Evolutionary conservation across 371 early-diverging fungal species (phyloP), one percentile per base, ranked within the genome.

Genomic region (Mortierella sp.): DNA sequence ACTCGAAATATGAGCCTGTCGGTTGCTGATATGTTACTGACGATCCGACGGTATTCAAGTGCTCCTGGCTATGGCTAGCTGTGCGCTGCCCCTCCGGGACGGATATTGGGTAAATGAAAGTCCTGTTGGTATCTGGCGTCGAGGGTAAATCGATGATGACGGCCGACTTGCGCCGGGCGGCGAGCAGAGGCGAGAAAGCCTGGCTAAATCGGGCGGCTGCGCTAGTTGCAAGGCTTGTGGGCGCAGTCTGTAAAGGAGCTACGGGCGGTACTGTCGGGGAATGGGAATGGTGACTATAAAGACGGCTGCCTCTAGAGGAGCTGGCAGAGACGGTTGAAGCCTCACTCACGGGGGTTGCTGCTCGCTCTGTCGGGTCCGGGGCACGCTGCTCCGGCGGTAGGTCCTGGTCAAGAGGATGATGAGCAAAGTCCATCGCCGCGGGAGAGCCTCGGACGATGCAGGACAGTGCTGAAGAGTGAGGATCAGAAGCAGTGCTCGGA

Each of bases 171-270:
- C 74, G 74, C 19, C 74, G 45, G 44, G 55, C 14, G n/a, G 74
- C 54, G 14, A 74, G 63, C 16, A 74, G 37, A 27, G 74, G 74
- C 8, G 74, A 74, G 44, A 74, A 74, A 2, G 74, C 74, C 48
- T 67, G 68, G 29, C 64, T 68, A 37, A 67, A 60, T 7, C 74
- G 63, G 21, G 67, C 63, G 16, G 56, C 73, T 9, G 73, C 73
- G 14, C 54, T 63, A 12, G 67, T 58, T 2, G 73, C 64, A n/a
- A 74, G 61, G 25, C 57, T 68, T 29, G 74, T 31, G 47, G 57
- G 19, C 19, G 73, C 44, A 40, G 61, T 55, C n/a, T 58, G 71
- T 13, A 48, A 25, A 3, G 59, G 64, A 16, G 59, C 45, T 2
- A 62, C 27, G 14, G 63, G 58, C 21, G 59, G 54, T 19, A 34